Evolutionary conservation across 2,329 filamentous ascomycete species (phyloP), one percentile per base, ranked within the genome.

Genomic region (Phialophora tarda): DNA sequence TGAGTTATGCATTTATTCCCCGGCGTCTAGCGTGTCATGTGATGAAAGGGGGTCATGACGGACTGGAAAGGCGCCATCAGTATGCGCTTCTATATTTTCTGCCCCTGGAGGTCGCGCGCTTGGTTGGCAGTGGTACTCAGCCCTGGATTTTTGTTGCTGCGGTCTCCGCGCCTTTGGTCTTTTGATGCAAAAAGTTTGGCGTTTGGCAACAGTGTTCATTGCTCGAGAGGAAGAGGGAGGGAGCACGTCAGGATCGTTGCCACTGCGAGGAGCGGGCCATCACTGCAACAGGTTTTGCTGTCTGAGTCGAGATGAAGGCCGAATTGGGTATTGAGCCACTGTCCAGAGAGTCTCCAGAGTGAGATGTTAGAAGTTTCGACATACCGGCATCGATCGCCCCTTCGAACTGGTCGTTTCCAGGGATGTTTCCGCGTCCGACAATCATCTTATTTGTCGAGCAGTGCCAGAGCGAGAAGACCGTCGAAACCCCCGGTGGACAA

Each of bases 21-120:
- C 50, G 68, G 68, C 68, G 68, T 70, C 63, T 32, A 68, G 68
- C 68, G 63, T 58, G 65, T 64, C 68, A 70, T 70, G 56, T 65
- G 65, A 66, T 64, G 63, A 68, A 59, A 44, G 62, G 65, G 63
- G 63, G 55, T 64, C 63, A 69, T 63, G 68, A 67, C 41, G 67
- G 59, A 51, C 51, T 55, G 61, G 68, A 51, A 51, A 38, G 63
- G 63, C 34, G 61, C 63, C 30, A 55, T 50, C 50, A 62, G 47
- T 24, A 56, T 54, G 61, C 38, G 54, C 56, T 63, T 32, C 55
- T 51, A 57, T 38, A 47, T 55, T 47, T 61, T 57, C 41, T 51
- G 48, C 48, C 24, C 21, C 47, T 53, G 60, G 53, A 56, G 56
- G 59, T 48, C 55, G 54, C 38, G 55, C 23, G 53, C 26, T 53